Percentiles rank a stretch among this genome's conserved stretches.
Evolutionary conservation across 2,329 filamentous ascomycete species (phyloP).

Genomic region (Trichoderma polysporum): DNA sequence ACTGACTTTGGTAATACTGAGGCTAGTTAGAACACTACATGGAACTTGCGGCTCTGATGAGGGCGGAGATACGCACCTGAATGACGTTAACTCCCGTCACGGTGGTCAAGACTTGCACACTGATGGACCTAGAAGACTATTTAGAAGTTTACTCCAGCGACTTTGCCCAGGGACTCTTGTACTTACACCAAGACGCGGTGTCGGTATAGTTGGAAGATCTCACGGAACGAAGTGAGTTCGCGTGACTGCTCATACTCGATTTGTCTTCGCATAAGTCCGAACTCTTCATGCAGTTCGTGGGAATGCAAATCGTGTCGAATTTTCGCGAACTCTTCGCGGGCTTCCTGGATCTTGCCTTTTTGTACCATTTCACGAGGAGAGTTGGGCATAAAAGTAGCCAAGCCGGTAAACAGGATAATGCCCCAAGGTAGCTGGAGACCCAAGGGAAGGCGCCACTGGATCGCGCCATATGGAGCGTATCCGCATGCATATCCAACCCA

Average conservation of each 20-base stretch:
- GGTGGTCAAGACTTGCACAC: not conserved
- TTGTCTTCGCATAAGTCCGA: not conserved
- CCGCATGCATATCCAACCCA: not conserved
- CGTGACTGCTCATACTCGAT: not conserved
- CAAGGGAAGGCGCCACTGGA: not conserved
- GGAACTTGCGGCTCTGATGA: too few relatives aligned
- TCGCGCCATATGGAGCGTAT: not conserved
- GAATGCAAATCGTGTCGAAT: not conserved
- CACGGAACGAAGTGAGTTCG: not conserved
- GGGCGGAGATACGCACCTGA: not conserved
- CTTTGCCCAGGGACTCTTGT: fast-evolving
- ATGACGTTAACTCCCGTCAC: not conserved
- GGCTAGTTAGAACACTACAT: not conserved
- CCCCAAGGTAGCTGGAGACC: not conserved
- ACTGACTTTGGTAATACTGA: not conserved
- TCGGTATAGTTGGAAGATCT: not conserved
- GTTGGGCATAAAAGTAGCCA: not conserved
- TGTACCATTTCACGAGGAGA: not conserved
- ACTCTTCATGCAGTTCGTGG: not conserved
- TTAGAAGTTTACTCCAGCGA: not conserved
- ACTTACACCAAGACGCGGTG: not conserved
- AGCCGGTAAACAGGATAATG: not conserved
- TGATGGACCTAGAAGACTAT: not conserved
- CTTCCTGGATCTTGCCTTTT: not conserved
- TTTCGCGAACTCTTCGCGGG: not conserved